Percentiles rank a stretch among this genome's conserved stretches.
Evolutionary conservation across 2,329 filamentous ascomycete genomes (phyloP).

Genomic region (Diaporthe sp.): DNA sequence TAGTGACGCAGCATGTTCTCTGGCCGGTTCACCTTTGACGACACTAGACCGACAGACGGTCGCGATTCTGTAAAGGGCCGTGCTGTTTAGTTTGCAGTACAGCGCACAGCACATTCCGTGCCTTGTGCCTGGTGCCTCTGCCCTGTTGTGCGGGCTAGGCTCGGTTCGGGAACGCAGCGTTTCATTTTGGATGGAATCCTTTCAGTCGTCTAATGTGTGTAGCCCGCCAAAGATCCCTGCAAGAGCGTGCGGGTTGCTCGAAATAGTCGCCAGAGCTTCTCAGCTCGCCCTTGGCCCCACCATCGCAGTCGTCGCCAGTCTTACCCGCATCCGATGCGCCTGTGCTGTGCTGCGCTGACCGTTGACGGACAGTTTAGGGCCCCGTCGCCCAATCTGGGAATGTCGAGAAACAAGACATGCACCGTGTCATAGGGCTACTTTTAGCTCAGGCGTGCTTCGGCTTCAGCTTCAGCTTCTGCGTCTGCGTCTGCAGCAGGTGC

Average conservation of each 20-base stretch:
- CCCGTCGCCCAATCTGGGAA: neutral
- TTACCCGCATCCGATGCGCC: slow-evolving; percentile 16
- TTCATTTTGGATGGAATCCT: slow-evolving; percentile 22
- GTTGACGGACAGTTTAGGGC: neutral
- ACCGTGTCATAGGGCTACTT: slow-evolving; percentile 23
- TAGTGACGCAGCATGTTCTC: neutral
- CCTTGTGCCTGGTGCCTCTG: slow-evolving; percentile 4
- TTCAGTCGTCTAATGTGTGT: neutral
- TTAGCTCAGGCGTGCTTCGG: slow-evolving; percentile 22
- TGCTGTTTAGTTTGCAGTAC: neutral
- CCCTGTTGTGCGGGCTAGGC: slow-evolving; percentile 1
- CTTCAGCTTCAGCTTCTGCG: slow-evolving; percentile 5
- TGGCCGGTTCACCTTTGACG: neutral
- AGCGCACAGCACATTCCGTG: neutral
- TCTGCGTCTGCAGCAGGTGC: neutral
- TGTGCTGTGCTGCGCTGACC: slow-evolving; percentile 14
- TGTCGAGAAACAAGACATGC: neutral
- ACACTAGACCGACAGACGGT: neutral
- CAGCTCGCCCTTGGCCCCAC: slow-evolving; percentile 28
- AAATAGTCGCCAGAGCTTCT: slow-evolving; percentile 24
- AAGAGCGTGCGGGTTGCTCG: slow-evolving; percentile 15
- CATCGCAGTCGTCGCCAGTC: slow-evolving; percentile 4
- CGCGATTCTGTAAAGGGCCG: neutral
- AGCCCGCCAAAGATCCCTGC: slow-evolving; percentile 27
- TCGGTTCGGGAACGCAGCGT: slow-evolving; percentile 16